Evolutionary conservation across 1,284 basidiomycete species (phyloP).

Genomic region (Nidula niveotomentosa): DNA sequence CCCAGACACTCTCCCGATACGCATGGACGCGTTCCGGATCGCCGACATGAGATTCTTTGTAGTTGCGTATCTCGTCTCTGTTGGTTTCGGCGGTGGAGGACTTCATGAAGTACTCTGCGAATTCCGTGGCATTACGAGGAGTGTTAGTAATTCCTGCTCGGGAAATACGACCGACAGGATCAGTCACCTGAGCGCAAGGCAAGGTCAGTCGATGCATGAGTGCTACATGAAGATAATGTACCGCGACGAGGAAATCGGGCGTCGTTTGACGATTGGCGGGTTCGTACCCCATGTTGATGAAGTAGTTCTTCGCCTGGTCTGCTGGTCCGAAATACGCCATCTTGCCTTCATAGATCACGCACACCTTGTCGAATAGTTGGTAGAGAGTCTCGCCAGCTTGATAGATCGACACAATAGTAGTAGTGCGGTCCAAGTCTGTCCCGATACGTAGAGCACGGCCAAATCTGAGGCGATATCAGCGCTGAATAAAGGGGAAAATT

Average conservation of each 20-base stretch:
- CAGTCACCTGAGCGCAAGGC: slow-evolving; percentile 36
- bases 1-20: slow-evolving; percentile 43
- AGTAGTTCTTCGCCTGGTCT: slow-evolving; percentile 60
- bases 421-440: slow-evolving; percentile 51
- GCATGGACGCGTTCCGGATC: slow-evolving; percentile 23
- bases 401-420: slow-evolving; percentile 70
- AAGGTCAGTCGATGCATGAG: too few relatives aligned
- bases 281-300: slow-evolving; percentile 67
- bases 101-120: slow-evolving; percentile 42
- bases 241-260: slow-evolving; percentile 63
- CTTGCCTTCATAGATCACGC: slow-evolving; percentile 66
- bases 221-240: neutral
- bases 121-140: slow-evolving; percentile 51
- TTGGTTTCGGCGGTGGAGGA: slow-evolving; percentile 34
- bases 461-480: slow-evolving; percentile 69
- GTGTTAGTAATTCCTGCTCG: neutral
- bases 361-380: slow-evolving; percentile 67
- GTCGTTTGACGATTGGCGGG: slow-evolving; percentile 61
- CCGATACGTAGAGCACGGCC: slow-evolving; percentile 59
- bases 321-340: slow-evolving; percentile 71
- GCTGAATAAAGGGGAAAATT: neutral
- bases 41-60: slow-evolving; percentile 34
- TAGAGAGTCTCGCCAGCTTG: slow-evolving; percentile 61
- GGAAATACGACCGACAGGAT: slow-evolving; percentile 36
- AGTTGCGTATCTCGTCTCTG: slow-evolving; percentile 38